Percentiles rank a stretch among this genome's conserved stretches.
Evolutionary conservation across 192 early-diverging fungal genomes (phyloP).

Genomic region (Cetraspora pellucida): DNA sequence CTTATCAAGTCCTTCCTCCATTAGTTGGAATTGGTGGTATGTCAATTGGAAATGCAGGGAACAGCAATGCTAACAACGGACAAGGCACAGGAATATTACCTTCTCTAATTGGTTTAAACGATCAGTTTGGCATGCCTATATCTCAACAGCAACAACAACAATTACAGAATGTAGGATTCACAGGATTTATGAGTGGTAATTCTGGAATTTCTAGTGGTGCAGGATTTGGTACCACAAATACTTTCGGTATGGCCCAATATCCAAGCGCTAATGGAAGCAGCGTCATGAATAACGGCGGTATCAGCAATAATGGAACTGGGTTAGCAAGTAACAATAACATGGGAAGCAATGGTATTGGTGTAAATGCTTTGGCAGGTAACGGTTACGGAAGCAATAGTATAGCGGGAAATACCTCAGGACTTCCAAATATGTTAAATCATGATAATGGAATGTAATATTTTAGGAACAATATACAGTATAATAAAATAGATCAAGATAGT

Average conservation of each 20-base stretch:
- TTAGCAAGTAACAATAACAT: background rate
- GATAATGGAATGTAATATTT: slow-evolving; percentile 12
- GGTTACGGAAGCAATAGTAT: slow-evolving; percentile 11
- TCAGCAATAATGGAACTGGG: background rate
- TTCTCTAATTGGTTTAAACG: background rate
- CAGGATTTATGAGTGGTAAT: background rate
- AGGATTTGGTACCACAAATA: slow-evolving; percentile 7
- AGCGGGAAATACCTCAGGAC: background rate
- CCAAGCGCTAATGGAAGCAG: background rate
- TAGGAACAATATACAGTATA: background rate
- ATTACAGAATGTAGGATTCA: slow-evolving; percentile 15
- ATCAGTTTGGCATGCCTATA: slow-evolving; percentile 1
- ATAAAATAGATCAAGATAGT: too few species aligned
- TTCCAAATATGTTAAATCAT: slow-evolving; percentile 16
- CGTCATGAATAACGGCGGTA: background rate
- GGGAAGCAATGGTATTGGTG: slow-evolving; percentile 6
- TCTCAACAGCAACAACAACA: slow-evolving; percentile 10
- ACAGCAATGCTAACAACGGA: background rate
- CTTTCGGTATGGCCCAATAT: slow-evolving; percentile 4
- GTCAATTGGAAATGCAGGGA: background rate
- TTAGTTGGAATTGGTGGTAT: slow-evolving; percentile 13
- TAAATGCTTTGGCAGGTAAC: background rate
- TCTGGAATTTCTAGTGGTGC: background rate
- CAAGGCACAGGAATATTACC: slow-evolving; percentile 2
- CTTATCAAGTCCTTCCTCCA: slow-evolving; percentile 16